These are phyloP conservation scores for Eimeria falciformis DNA, from an alignment of 169 alveolate species.

Conservation along the genomic window DNA sequence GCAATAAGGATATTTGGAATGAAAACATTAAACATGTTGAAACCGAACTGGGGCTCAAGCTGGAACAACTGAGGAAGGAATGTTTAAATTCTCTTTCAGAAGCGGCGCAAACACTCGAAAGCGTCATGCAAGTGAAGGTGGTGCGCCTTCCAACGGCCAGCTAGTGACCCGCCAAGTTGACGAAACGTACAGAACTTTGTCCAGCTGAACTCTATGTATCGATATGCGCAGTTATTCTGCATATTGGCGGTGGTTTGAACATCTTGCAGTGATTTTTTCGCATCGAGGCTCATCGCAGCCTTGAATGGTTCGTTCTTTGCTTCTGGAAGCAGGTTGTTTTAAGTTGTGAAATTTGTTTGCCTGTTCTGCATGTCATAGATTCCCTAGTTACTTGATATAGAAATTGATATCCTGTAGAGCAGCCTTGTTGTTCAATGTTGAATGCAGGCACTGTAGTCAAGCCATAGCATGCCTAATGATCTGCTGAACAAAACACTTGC, in stretches of 20 bases:
- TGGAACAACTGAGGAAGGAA: background rate
- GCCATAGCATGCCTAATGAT: no score
- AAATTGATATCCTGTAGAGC: no score
- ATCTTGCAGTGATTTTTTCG: background rate
- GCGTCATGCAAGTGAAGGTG: constrained; percentile 16
- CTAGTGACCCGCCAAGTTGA: background rate
- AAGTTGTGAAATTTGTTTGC: no score
- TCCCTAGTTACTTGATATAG: no score
- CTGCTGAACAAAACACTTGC: no score
- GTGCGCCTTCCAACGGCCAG: constrained; percentile 32
- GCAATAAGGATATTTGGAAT: no score
- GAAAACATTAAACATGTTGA: no score
- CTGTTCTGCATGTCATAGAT: no score
- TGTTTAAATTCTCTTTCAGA: constrained; percentile 15
- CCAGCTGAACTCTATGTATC: background rate
- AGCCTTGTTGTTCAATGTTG: no score
- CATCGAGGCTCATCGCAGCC: constrained; percentile 1
- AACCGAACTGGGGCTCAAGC: background rate
- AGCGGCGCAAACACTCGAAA: constrained; percentile 3
- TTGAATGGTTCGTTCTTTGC: background rate
- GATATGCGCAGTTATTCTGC: background rate
- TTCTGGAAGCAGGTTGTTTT: background rate
- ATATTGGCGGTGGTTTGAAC: background rate
- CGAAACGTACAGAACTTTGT: background rate
- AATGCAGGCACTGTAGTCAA: no score